Conservation (phyloP, 2,329 filamentous ascomycete genomes). For the Aaosphaeria arxii region DNA sequence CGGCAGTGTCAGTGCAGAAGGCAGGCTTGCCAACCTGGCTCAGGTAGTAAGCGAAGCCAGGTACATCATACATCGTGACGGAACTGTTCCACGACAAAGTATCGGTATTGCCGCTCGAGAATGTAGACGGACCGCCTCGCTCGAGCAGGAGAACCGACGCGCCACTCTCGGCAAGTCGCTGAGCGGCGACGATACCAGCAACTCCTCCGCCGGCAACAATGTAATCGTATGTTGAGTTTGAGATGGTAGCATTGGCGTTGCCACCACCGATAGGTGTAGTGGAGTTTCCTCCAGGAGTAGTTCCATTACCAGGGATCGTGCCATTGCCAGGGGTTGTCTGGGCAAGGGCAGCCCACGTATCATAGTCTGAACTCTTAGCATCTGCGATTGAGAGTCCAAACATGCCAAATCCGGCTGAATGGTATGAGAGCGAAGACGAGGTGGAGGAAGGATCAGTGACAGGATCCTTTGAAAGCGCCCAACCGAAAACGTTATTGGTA, state of each 20-base stretch:
- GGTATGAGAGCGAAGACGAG: conserved; percentile 24
- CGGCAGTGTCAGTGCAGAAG: conserved; percentile 63
- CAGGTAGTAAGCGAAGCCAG: conserved; percentile 35
- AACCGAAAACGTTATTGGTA: conserved; percentile 23
- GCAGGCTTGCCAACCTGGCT: conserved; percentile 22
- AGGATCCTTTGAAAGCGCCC: conserved; percentile 25
- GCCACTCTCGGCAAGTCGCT: conserved; percentile 61
- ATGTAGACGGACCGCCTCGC: conserved; percentile 37
- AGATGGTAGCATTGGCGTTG: conserved; percentile 31
- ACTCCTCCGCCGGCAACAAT: conserved; percentile 61
- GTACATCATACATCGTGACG: conserved; percentile 37
- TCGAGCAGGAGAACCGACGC: conserved; percentile 60
- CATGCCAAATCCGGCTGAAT: conserved; percentile 29
- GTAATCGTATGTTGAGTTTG: conserved; percentile 55
- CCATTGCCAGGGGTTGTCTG: background rate
- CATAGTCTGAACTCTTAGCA: conserved; percentile 30
- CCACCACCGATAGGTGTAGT: conserved; percentile 16
- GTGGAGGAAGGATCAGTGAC: conserved; percentile 21
- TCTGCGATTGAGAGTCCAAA: conserved; percentile 28
- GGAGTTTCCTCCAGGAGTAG: conserved; percentile 27
- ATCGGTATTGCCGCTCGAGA: conserved; percentile 24
- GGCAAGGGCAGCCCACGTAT: conserved; percentile 33
- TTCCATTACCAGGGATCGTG: conserved; percentile 18
- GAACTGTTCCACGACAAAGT: conserved; percentile 33
- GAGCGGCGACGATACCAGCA: conserved; percentile 56